phyloP scores from a whole-genome alignment of 495 filamentous ascomycete genomes.

The Aspergillus biplanus region DNA sequence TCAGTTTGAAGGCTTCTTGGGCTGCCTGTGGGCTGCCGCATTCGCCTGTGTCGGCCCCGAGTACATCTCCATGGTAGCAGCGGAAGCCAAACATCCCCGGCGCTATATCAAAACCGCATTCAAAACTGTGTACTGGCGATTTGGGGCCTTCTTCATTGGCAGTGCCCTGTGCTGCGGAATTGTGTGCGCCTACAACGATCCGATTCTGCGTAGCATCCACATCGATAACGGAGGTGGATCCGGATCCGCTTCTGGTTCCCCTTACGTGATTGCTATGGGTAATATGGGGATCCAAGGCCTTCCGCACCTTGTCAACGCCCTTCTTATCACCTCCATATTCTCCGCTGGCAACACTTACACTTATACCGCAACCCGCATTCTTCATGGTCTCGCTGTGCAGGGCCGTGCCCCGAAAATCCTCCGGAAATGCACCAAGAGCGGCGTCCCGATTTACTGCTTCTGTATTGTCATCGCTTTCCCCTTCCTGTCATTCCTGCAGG shows the following conservation, averaged over 20 bases:
- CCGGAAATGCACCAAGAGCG: slow-evolving; percentile 40
- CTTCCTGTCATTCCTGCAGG: slow-evolving; percentile 48
- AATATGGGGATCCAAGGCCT: slow-evolving; percentile 64
- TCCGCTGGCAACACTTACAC: slow-evolving; percentile 76
- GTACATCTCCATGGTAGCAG: slow-evolving; percentile 78
- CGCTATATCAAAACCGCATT: slow-evolving; percentile 56
- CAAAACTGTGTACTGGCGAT: slow-evolving; percentile 72
- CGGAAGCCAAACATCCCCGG: slow-evolving; percentile 73
- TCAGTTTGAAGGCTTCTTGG: slow-evolving; percentile 72
- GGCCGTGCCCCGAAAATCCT: slow-evolving; percentile 59
- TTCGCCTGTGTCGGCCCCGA: slow-evolving; percentile 60
- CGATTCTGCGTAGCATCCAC: slow-evolving; percentile 40
- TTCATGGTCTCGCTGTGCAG: slow-evolving; percentile 61
- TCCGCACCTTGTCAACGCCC: slow-evolving; percentile 74
- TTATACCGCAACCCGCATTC: slow-evolving; percentile 68
- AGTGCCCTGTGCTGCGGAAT: slow-evolving; percentile 70
- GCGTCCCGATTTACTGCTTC: slow-evolving; percentile 50
- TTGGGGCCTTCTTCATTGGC: slow-evolving; percentile 73
- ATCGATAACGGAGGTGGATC: slow-evolving; percentile 36
- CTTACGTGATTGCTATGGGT: slow-evolving; percentile 63
- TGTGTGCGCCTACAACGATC: slow-evolving; percentile 62
- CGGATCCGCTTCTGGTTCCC: slow-evolving; percentile 63
- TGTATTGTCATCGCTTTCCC: slow-evolving; percentile 47
- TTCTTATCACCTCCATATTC: slow-evolving; percentile 66
- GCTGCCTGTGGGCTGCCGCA: slow-evolving; percentile 58